Evolutionary conservation across 441 rosid genomes (phyloP).

Genomic region (Mallotus repandus): DNA sequence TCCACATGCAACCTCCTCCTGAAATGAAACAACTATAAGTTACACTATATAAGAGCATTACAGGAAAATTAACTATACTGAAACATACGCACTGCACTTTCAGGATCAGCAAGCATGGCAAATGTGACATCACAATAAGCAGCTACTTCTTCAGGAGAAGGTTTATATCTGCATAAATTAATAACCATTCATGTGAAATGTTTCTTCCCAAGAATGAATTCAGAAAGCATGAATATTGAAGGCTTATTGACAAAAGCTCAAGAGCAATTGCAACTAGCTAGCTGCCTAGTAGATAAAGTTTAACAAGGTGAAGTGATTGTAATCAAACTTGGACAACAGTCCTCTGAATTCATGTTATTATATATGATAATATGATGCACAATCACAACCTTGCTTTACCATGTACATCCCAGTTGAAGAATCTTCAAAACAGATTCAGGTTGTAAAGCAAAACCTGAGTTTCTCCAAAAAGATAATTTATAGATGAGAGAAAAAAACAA

Average conservation of each 20-base stretch:
- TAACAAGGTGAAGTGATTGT: not conserved
- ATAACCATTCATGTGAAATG: not conserved
- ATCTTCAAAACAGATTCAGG: not conserved
- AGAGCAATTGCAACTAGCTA: not conserved
- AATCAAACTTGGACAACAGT: not conserved
- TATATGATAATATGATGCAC: not conserved
- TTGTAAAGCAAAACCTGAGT: not conserved
- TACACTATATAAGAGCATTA: slow-evolving; percentile 6
- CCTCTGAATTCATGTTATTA: not conserved
- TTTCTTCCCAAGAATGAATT: not conserved
- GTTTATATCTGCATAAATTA: slow-evolving; percentile 51
- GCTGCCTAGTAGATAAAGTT: not conserved
- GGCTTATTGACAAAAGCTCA: not conserved
- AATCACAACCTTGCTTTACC: slow-evolving; percentile 1
- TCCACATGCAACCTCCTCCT: slow-evolving; percentile 88
- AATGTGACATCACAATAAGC: slow-evolving; percentile 82
- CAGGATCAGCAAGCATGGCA: slow-evolving; percentile 95
- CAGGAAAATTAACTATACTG: slow-evolving; percentile 18
- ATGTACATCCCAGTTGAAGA: not conserved
- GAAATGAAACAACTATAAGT: slow-evolving; percentile 29
- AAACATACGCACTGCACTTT: slow-evolving; percentile 93
- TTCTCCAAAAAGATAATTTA: not conserved
- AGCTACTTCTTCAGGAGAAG: slow-evolving; percentile 87
- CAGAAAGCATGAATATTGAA: not conserved
- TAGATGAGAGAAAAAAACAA: not conserved